A percentile compares a stretch with the other conserved stretches of the same genome.
phyloP scores from a whole-genome alignment of 306 rosid genomes.

The Leucaena leucocephala region DNA sequence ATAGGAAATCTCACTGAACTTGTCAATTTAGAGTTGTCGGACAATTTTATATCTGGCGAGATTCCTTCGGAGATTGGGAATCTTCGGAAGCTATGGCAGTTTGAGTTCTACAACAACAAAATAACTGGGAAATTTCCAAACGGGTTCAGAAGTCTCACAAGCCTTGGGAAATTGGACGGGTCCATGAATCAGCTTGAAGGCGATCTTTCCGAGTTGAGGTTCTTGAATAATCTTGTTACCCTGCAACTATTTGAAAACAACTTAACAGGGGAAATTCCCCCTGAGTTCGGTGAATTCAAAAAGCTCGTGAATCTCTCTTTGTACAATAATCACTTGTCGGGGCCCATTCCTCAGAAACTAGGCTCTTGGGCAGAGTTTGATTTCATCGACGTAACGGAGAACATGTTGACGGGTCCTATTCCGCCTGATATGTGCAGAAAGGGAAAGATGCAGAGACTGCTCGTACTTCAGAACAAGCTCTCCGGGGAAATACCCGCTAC shows the following conservation, averaged over 20 bases:
- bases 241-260: conserved; percentile 64
- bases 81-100: conserved; percentile 73
- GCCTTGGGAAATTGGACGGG: conserved; percentile 60
- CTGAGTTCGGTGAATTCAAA: conserved; percentile 75
- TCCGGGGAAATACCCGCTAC: conserved; percentile 74
- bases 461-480: conserved; percentile 73
- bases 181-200: conserved; percentile 65
- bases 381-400: conserved; percentile 82
- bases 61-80: conserved; percentile 69
- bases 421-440: conserved; percentile 82
- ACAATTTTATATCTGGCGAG: conserved; percentile 59
- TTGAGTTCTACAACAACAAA: conserved; percentile 58
- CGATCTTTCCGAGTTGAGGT: conserved; percentile 58
- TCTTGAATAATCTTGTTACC: conserved; percentile 46
- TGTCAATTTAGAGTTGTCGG: conserved; percentile 57
- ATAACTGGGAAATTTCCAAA: conserved; percentile 70
- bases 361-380: conserved; percentile 70
- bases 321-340: conserved; percentile 63
- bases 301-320: conserved; percentile 56
- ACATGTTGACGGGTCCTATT: conserved; percentile 66
- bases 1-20: conserved; percentile 74
- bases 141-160: conserved; percentile 57
- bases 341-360: conserved; percentile 70
- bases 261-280: conserved; percentile 65
- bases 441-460: conserved; percentile 61